These are phyloP conservation scores for Ophiostoma tasmaniense DNA, from an alignment of 2,329 filamentous ascomycete genomes.

Conservation along the genomic window DNA sequence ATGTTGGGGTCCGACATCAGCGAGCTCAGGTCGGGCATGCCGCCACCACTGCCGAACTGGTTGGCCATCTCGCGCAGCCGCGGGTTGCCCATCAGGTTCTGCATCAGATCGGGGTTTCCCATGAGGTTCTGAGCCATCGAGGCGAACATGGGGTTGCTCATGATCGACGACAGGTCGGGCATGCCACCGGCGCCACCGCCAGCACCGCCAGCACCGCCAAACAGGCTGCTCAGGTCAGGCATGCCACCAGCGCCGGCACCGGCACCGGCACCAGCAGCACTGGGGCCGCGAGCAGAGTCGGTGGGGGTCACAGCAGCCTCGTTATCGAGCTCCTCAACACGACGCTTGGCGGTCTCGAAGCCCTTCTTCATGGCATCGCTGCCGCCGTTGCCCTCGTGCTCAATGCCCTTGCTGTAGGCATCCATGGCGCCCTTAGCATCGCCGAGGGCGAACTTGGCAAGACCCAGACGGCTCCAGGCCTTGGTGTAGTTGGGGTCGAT, in stretches of 20 bases:
- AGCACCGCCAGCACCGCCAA: constrained; percentile 51
- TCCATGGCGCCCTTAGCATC: constrained; percentile 90
- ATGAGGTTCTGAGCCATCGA: constrained; percentile 96
- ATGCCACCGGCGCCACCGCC: constrained; percentile 66
- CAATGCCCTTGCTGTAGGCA: constrained; percentile 86
- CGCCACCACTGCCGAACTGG: constrained; percentile 55
- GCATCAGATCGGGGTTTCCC: constrained; percentile 90
- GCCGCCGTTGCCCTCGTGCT: constrained; percentile 86
- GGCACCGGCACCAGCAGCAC: constrained; percentile 29
- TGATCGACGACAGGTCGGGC: constrained; percentile 78
- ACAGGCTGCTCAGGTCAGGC: constrained; percentile 65
- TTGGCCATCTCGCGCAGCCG: constrained; percentile 79
- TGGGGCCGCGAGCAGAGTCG: neutral
- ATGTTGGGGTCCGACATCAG: constrained; percentile 91
- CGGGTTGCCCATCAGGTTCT: constrained; percentile 90
- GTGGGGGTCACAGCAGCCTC: constrained; percentile 34
- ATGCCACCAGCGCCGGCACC: constrained; percentile 45
- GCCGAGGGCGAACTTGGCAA: constrained; percentile 84
- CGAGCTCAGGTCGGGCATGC: constrained; percentile 72
- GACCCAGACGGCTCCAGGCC: constrained; percentile 87
- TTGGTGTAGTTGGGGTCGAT: constrained; percentile 93
- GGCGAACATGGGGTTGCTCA: constrained; percentile 98
- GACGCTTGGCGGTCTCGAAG: constrained; percentile 82
- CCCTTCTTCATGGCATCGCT: constrained; percentile 97
- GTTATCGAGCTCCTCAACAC: constrained; percentile 66